Evolutionary conservation across 2,329 filamentous ascomycete genomes (phyloP), one percentile per base, ranked within the genome.

Genomic region (Didymella keratinophila): DNA sequence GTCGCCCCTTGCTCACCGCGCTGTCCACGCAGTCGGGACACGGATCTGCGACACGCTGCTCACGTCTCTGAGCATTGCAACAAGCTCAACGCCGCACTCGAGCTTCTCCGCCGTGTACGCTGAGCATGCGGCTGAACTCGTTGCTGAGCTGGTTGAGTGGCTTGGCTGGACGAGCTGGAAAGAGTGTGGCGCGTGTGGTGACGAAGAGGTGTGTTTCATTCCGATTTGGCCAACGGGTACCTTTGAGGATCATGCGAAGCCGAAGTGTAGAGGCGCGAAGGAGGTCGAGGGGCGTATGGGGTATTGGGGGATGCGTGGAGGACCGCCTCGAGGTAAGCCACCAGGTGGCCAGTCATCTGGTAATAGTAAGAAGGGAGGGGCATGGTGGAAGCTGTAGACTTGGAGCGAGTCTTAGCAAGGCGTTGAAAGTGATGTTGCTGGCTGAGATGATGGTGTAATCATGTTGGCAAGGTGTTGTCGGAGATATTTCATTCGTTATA

Each of bases 171-270:
- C 84, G 3, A 80, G 75, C 0, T 89, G 86, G 86, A 87, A 85
- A 64, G 78, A 82, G 48, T 86, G 85, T 50, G 76, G 78, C 7
- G 78, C 79, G 0, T 89, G 87, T 67, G 71, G 66, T 0, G 77
- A 79, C 8, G 79, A 84, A 43, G 82, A 89, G 71, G 72, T 87
- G 2, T 86, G 86, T 60, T 81, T 85, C 44, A 78, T 88, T n/a
- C 86, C 86, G 1, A 87, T 89, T 67, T 89, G 86, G 86, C 87
- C 87, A 0, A 78, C 82, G 69, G 87, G 87, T 0, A 78, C 74
- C 0, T 67, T 75, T 0, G 79, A 85, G 25, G 86, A 89, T 66
- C 84, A 87, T 64, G 79, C 78, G 30, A 69, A 75, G 41, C 84
- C 84, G 6, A 68, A 70, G 32, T 86, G 84, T 58, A 55, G 56